phyloP scores from a whole-genome alignment of 2,329 filamentous ascomycete species.

The Arachnomyces sp. region DNA sequence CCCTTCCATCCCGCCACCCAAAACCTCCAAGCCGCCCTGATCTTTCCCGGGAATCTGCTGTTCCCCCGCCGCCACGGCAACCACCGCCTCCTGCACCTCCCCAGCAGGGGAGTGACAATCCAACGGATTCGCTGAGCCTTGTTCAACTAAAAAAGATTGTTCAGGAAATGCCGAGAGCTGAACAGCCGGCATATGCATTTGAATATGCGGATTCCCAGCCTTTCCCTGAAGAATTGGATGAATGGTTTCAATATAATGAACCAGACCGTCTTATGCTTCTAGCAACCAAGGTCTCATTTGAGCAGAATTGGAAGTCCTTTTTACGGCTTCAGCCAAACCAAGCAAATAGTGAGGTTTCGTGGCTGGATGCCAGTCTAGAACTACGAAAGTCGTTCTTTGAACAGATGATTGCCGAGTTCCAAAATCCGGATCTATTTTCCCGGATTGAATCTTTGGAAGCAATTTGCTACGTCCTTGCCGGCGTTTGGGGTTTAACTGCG shows the following conservation, averaged over 20 bases:
- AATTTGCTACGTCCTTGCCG: conserved; percentile 52
- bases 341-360: conserved; percentile 44
- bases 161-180: conserved; percentile 62
- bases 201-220: conserved; percentile 64
- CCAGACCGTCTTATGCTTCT: conserved; percentile 76
- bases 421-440: conserved; percentile 30
- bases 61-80: conserved; percentile 37
- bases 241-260: conserved; percentile 93
- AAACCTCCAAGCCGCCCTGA: conserved; percentile 25
- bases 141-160: conserved; percentile 67
- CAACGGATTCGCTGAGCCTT: conserved; percentile 65
- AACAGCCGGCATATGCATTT: conserved; percentile 77
- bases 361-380: conserved; percentile 58
- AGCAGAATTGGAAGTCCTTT: conserved; percentile 63
- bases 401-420: conserved; percentile 29
- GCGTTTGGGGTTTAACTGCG: conserved; percentile 63
- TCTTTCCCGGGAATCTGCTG: conserved; percentile 29
- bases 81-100: conserved; percentile 41
- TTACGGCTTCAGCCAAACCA: conserved; percentile 25
- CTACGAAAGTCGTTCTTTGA: conserved; percentile 36
- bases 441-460: conserved; percentile 41
- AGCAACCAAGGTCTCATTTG: conserved; percentile 67
- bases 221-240: conserved; percentile 83
- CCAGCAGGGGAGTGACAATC: conserved; percentile 27
- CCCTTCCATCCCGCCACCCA: conserved; percentile 11